These are phyloP conservation scores for Apophysomyces sp. DNA, from an alignment of 371 early-diverging fungal species.

Conservation along the genomic window DNA sequence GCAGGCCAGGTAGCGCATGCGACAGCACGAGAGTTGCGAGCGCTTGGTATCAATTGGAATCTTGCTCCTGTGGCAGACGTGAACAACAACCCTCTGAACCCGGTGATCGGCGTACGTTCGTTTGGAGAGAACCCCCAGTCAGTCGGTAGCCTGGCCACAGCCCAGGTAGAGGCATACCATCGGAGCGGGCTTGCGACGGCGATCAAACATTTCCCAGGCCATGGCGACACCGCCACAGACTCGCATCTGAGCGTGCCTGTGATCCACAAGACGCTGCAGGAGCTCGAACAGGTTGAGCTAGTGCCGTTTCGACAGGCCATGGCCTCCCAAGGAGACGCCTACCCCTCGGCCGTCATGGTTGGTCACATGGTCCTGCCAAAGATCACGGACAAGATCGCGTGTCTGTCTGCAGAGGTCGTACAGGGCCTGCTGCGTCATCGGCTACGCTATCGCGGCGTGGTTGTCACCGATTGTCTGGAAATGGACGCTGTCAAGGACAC, in stretches of 20 bases:
- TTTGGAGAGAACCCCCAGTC: slow-evolving; percentile 38
- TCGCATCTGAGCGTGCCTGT: slow-evolving; percentile 51
- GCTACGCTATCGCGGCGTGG: slow-evolving; percentile 43
- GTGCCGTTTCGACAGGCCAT: slow-evolving; percentile 37
- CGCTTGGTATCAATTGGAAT: slow-evolving; percentile 51
- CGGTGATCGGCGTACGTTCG: slow-evolving; percentile 52
- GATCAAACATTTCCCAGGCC: slow-evolving; percentile 53
- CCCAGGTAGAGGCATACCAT: slow-evolving; percentile 45
- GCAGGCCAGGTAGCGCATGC: slow-evolving; percentile 37
- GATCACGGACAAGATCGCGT: slow-evolving; percentile 31
- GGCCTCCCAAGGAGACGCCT: slow-evolving; percentile 10
- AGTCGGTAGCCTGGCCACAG: slow-evolving; percentile 35
- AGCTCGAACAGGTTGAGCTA: slow-evolving; percentile 37
- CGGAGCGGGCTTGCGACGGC: slow-evolving; percentile 30
- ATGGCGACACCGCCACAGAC: slow-evolving; percentile 55
- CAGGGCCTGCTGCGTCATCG: slow-evolving; percentile 30
- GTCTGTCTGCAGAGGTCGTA: slow-evolving; percentile 37
- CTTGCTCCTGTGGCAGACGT: slow-evolving; percentile 49
- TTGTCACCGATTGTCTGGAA: slow-evolving; percentile 52
- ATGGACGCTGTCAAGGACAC: slow-evolving; percentile 53
- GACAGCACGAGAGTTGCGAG: slow-evolving; percentile 33
- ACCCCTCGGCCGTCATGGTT: slow-evolving; percentile 48
- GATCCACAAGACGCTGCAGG: slow-evolving; percentile 38
- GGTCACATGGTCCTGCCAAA: slow-evolving; percentile 47
- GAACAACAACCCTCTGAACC: slow-evolving; percentile 50